Base-by-base conservation (phyloP, 495 filamentous ascomycete genomes). In the Penicillium soppii region DNA sequence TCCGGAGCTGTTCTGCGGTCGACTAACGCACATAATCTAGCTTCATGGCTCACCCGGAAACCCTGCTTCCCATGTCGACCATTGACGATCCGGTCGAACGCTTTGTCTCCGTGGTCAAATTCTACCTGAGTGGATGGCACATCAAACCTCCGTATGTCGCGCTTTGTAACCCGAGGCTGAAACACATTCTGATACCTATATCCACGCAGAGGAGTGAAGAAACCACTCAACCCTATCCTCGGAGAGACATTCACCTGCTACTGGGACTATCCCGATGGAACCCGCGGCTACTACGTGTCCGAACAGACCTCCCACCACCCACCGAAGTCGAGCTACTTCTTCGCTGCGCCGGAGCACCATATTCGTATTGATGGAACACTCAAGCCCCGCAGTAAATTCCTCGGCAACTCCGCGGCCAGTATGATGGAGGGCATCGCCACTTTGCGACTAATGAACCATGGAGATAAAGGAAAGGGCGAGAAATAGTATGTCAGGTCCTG, bases 21-120 rank as follows among this genome's bases (percentile, higher is more conserved):
- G 29, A 26, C 50, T 57, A 22, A 53, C 22, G 9, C 36, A 30
- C 17, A 16, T 64, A 1, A 2, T 16, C 35, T 13, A 97, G 92
- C 75, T 99, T 99, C 78, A 99, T 99, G 94, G 92, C 94, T 58
- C 95, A 97, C 69, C 95, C 94, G 38, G 94, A 99, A 70, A 94
- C 88, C 54, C 84, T 99, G 21, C 82, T 97, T 2, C 88, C 89
- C 17, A 92, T 97, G 74, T 75, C 91, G 15, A 75, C 81, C 26
- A 87, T 95, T 52, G 89, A 97, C 23, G 95, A 99, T 64, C 95
- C 95, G 3, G 77, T 92, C 33, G 73, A 92, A 58, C 82, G 94
- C 61, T 99, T 99, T 65, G 82, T 99, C 5, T 86, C 90, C 0
- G 94, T 99, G 8, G 86, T 96, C 55, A 97, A 95, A 65, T 97